Conservation (phyloP, 306 rosid genomes). For the Cucurbita moschata region DNA sequence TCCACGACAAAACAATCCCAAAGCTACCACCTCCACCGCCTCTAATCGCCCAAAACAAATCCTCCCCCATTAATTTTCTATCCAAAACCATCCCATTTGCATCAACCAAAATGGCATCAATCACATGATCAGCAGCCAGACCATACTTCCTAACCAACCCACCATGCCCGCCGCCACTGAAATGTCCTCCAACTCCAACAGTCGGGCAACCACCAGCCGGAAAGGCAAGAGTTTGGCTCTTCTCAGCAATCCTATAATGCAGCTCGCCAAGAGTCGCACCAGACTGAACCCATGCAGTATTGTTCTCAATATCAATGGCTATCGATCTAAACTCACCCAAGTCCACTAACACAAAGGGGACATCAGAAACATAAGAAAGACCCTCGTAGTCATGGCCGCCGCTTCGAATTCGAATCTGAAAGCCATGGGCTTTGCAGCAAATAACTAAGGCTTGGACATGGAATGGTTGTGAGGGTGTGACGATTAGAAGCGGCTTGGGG, state of each 20-base stretch:
- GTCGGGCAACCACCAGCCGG: background rate
- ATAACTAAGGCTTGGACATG: background rate
- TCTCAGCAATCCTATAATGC: background rate
- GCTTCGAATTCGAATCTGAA: background rate
- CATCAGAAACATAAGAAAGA: background rate
- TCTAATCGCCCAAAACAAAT: background rate
- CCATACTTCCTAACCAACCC: background rate
- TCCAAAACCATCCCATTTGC: background rate
- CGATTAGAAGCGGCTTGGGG: background rate
- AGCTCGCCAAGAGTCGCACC: background rate
- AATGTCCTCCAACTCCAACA: background rate
- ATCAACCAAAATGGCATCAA: background rate
- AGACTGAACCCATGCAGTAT: background rate
- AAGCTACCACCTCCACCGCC: background rate
- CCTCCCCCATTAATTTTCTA: background rate
- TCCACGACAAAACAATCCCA: background rate
- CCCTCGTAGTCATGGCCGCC: background rate
- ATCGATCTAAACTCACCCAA: background rate
- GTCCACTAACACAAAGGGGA: background rate
- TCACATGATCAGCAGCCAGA: background rate
- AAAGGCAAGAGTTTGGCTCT: background rate
- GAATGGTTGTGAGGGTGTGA: background rate
- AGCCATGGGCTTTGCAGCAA: background rate
- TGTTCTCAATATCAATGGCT: background rate
- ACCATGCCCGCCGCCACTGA: background rate